These are phyloP conservation scores for Microsporum ferrugineum DNA, from an alignment of 2,329 filamentous ascomycete genomes.

Conservation along the genomic window DNA sequence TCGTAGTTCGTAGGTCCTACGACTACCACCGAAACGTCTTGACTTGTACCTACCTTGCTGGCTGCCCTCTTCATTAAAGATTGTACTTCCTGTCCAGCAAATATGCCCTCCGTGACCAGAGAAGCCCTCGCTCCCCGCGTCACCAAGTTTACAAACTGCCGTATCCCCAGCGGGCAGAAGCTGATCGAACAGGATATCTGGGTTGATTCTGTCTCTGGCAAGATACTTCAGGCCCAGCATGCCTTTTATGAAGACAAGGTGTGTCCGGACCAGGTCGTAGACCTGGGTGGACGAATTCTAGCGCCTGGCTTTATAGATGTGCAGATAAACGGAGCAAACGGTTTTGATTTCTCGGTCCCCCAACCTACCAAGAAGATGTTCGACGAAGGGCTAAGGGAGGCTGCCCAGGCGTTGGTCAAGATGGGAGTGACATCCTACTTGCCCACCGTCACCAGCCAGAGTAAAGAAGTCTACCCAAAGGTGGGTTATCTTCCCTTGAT, in stretches of 20 bases:
- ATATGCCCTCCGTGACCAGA: constrained; percentile 8
- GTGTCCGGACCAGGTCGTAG: constrained; percentile 59
- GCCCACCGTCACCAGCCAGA: constrained; percentile 64
- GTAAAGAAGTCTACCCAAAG: constrained; percentile 74
- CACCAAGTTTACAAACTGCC: constrained; percentile 83
- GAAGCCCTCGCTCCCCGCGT: constrained; percentile 39
- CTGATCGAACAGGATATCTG: constrained; percentile 73
- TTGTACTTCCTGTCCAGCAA: not conserved
- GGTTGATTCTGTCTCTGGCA: constrained; percentile 71
- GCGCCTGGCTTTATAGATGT: constrained; percentile 81
- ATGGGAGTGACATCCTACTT: constrained; percentile 83
- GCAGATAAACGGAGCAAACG: constrained; percentile 84
- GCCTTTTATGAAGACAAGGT: constrained; percentile 41
- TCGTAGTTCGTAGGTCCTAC: not conserved
- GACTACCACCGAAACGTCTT: not conserved
- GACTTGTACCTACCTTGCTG: not conserved
- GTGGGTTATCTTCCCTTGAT: constrained; percentile 28
- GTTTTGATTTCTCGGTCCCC: constrained; percentile 84
- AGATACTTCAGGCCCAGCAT: constrained; percentile 61
- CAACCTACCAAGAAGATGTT: constrained; percentile 55
- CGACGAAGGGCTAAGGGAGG: constrained; percentile 55
- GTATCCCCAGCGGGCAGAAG: constrained; percentile 55
- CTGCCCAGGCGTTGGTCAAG: constrained; percentile 60
- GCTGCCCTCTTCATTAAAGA: not conserved
- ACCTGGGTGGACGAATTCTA: constrained; percentile 72